Percentiles rank a stretch among this genome's conserved stretches.
phyloP scores from a whole-genome alignment of 108 stramenopile species.

The Skeletonema potamos region DNA sequence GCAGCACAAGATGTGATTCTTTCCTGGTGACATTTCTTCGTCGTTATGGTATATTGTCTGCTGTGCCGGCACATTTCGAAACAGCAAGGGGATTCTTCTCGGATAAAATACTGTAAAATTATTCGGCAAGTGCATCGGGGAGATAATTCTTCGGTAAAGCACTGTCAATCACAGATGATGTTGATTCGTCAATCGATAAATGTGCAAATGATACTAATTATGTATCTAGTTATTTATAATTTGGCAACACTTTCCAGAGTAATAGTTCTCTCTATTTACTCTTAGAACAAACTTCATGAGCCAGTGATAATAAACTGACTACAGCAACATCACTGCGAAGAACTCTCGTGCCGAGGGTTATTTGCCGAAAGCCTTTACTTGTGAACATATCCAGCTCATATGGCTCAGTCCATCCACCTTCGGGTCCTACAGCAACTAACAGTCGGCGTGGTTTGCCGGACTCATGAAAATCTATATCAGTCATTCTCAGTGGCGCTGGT shows the following conservation, averaged over 20 bases:
- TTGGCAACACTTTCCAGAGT: background rate
- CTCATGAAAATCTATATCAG: slow-evolving; percentile 60
- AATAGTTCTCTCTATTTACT: background rate
- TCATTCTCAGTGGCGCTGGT: slow-evolving; percentile 44
- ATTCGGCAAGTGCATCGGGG: background rate
- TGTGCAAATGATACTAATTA: background rate
- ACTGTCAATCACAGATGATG: background rate
- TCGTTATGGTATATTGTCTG: too few species aligned
- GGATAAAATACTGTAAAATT: too few species aligned
- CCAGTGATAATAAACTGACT: slow-evolving; percentile 76
- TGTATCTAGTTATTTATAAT: background rate
- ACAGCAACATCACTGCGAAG: slow-evolving; percentile 92
- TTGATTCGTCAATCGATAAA: background rate
- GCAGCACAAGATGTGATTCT: background rate
- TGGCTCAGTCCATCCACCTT: slow-evolving; percentile 93
- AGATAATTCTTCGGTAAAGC: background rate
- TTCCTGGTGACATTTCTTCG: background rate
- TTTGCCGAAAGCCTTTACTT: slow-evolving; percentile 75
- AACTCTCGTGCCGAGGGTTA: slow-evolving; percentile 76
- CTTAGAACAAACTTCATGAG: slow-evolving; percentile 66
- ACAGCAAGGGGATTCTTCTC: too few species aligned
- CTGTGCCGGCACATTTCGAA: too few species aligned
- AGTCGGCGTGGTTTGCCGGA: slow-evolving; percentile 42
- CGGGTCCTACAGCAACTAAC: slow-evolving; percentile 82
- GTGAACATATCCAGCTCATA: slow-evolving; percentile 78